Conservation (phyloP, 106 monocot species). For the Posidonia australis region DNA sequence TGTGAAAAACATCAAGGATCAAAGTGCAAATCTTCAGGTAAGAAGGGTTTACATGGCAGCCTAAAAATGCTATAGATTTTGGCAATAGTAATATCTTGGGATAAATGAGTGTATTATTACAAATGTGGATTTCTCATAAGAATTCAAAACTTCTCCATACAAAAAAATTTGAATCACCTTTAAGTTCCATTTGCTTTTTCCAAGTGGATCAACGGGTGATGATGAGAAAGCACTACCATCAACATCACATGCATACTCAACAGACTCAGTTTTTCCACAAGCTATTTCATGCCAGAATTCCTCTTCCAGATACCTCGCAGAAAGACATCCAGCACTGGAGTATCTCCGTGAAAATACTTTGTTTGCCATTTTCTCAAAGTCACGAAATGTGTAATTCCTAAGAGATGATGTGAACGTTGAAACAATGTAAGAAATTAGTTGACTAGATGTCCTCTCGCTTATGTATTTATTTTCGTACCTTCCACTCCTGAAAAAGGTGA, state of each 20-base stretch:
- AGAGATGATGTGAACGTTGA: constrained; percentile 3
- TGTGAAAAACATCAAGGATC: too few species aligned
- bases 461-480: constrained; percentile 29
- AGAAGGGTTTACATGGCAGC: too few species aligned
- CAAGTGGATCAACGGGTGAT: constrained; percentile 68
- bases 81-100: too few species aligned
- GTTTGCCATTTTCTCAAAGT: constrained; percentile 98
- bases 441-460: background rate
- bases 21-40: too few species aligned
- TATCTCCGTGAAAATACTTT: constrained; percentile 74
- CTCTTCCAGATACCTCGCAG: constrained; percentile 79
- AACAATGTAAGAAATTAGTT: background rate
- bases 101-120: too few species aligned
- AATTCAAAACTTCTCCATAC: too few species aligned
- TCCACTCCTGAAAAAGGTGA: constrained; percentile 92
- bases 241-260: constrained; percentile 96
- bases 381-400: constrained; percentile 89
- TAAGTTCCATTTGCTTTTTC: constrained; percentile 88
- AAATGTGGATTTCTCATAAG: too few species aligned
- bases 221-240: constrained; percentile 98
- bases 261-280: constrained; percentile 71
- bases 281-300: constrained; percentile 97
- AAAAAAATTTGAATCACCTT: constrained; percentile 38
- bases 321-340: constrained; percentile 67
- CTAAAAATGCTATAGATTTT: too few species aligned